These are phyloP conservation scores for Entamoeba dispar DNA, from an alignment of 208 protist genomes.

Conservation along the genomic window DNA sequence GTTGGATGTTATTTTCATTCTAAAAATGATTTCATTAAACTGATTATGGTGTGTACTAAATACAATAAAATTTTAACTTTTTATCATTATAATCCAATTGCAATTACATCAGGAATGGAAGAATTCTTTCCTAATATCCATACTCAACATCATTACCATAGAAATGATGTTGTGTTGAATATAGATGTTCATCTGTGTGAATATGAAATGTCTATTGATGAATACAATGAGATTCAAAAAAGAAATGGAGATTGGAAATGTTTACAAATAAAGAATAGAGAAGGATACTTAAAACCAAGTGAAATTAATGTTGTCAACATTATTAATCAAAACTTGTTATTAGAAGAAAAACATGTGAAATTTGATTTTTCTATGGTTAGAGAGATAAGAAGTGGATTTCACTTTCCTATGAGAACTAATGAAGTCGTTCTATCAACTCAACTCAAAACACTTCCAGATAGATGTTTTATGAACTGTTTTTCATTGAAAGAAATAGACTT, in stretches of 20 bases:
- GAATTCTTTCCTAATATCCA: background rate
- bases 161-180: background rate
- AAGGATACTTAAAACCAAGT: no score
- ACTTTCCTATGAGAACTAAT: no score
- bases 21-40: background rate
- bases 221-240: no score
- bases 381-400: no score
- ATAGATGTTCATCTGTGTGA: background rate
- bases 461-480: background rate
- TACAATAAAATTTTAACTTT: background rate
- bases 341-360: no score
- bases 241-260: no score
- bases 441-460: no score
- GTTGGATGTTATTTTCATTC: background rate
- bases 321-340: no score
- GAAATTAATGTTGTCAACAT: no score
- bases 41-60: background rate
- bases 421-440: no score
- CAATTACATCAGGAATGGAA: background rate
- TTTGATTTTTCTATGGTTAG: no score
- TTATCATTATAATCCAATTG: background rate
- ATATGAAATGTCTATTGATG: background rate
- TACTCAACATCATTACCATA: background rate
- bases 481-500: background rate
- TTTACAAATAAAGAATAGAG: no score